Conservation (phyloP, 768 basidiomycete genomes). For the Agaricus blazei region DNA sequence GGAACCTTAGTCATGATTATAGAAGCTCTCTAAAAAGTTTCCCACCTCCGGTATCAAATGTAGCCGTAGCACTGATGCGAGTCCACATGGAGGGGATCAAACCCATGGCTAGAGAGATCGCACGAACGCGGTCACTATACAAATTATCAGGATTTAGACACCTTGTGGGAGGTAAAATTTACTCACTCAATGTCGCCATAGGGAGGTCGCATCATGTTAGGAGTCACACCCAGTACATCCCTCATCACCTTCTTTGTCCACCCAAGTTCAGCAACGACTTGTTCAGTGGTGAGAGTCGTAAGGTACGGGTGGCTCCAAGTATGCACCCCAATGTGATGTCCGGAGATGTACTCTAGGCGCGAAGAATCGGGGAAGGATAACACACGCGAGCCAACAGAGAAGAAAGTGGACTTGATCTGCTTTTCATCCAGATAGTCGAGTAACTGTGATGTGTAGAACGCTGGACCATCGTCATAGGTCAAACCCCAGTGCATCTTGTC, state of each 20-base stretch:
- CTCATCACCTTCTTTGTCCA: constrained; percentile 86
- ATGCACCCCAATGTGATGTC: constrained; percentile 73
- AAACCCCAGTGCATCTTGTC: constrained; percentile 51
- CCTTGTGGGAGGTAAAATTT: constrained; percentile 8
- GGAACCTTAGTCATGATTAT: constrained; percentile 1
- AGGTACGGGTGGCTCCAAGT: constrained; percentile 70
- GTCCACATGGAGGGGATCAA: constrained; percentile 85
- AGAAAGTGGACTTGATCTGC: constrained; percentile 79
- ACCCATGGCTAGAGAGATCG: constrained; percentile 78
- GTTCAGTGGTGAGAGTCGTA: constrained; percentile 71
- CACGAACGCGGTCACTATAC: constrained; percentile 76
- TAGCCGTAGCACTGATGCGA: constrained; percentile 48
- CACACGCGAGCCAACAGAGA: constrained; percentile 78
- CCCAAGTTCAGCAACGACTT: constrained; percentile 84
- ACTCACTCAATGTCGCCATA: constrained; percentile 74
- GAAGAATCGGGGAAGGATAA: constrained; percentile 66
- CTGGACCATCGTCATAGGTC: constrained; percentile 78
- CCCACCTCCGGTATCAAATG: constrained; percentile 69
- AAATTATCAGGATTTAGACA: constrained; percentile 9
- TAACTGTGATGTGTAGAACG: constrained; percentile 69
- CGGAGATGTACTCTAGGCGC: constrained; percentile 69
- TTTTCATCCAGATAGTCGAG: constrained; percentile 61
- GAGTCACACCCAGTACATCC: constrained; percentile 74
- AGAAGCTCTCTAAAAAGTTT: neutral
- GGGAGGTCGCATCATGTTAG: constrained; percentile 77